Conservation (phyloP, 768 basidiomycete species). For the Mycena belliarum region DNA sequence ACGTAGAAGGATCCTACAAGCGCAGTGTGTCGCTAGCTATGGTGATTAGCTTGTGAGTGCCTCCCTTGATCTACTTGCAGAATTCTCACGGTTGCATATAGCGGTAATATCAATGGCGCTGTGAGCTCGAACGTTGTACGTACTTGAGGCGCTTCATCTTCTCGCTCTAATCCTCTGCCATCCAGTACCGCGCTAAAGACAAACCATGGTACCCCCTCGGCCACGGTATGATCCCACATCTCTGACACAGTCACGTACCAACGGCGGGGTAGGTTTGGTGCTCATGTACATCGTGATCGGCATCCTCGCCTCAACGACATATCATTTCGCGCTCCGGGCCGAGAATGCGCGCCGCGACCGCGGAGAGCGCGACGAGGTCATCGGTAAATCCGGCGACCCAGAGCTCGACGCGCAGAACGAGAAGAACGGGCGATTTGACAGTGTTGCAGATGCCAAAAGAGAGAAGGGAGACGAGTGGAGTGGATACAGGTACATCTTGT, state of each 20-base stretch:
- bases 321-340: slow-evolving; percentile 44
- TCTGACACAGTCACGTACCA: neutral
- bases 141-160: slow-evolving; percentile 17
- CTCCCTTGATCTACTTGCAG: neutral
- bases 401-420: slow-evolving; percentile 34
- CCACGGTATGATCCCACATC: slow-evolving; percentile 30
- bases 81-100: slow-evolving; percentile 23
- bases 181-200: slow-evolving; percentile 63
- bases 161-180: neutral
- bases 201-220: slow-evolving; percentile 68
- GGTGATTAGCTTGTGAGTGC: slow-evolving; percentile 65
- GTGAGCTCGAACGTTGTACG: slow-evolving; percentile 74
- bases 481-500: slow-evolving; percentile 70
- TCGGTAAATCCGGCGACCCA: slow-evolving; percentile 46
- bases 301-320: slow-evolving; percentile 44
- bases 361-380: slow-evolving; percentile 70
- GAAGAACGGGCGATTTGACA: slow-evolving; percentile 59
- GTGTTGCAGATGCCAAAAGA: slow-evolving; percentile 62
- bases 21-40: slow-evolving; percentile 71
- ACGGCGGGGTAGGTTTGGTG: slow-evolving; percentile 55
- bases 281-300: slow-evolving; percentile 73
- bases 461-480: slow-evolving; percentile 78
- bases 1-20: slow-evolving; percentile 76
- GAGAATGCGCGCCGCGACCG: slow-evolving; percentile 70
- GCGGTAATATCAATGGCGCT: slow-evolving; percentile 76